Evolutionary conservation across 805 yeast genomes (phyloP).

Genomic region (Candida mattraensis): DNA sequence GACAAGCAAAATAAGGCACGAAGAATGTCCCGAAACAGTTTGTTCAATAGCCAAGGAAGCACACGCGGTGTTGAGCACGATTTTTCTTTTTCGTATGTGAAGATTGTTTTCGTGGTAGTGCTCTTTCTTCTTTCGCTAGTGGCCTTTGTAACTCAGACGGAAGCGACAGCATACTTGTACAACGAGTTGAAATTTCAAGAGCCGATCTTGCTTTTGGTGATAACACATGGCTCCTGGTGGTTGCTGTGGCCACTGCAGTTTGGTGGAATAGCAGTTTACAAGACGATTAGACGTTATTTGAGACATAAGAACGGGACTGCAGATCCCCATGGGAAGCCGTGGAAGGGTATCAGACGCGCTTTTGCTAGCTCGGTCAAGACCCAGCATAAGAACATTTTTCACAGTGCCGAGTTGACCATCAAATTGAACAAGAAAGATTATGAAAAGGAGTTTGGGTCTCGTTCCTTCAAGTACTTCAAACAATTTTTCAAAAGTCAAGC

Average conservation of each 20-base stretch:
- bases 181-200: slow-evolving; percentile 54
- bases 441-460: slow-evolving; percentile 32
- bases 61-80: slow-evolving; percentile 10
- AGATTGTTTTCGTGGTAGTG: slow-evolving; percentile 43
- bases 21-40: slow-evolving; percentile 7
- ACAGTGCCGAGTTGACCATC: slow-evolving; percentile 37
- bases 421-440: slow-evolving; percentile 30
- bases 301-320: slow-evolving; percentile 19
- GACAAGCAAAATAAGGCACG: slow-evolving; percentile 1
- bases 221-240: slow-evolving; percentile 83
- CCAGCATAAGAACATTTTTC: slow-evolving; percentile 43
- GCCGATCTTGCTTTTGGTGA: slow-evolving; percentile 62
- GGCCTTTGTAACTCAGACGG: slow-evolving; percentile 79
- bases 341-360: slow-evolving; percentile 34
- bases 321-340: slow-evolving; percentile 24
- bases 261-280: slow-evolving; percentile 44
- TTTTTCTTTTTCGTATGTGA: slow-evolving; percentile 32
- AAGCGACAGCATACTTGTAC: slow-evolving; percentile 70
- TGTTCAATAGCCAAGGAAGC: slow-evolving; percentile 3
- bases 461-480: slow-evolving; percentile 26
- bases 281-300: slow-evolving; percentile 37
- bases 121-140: slow-evolving; percentile 50
- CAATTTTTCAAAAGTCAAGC: slow-evolving; percentile 46
- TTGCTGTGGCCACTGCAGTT: slow-evolving; percentile 71
- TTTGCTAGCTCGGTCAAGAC: slow-evolving; percentile 39